Percentiles rank a stretch among this genome's conserved stretches.
Evolutionary conservation across 495 filamentous ascomycete genomes (phyloP).

Genomic region (Aspergillus homomorphus): DNA sequence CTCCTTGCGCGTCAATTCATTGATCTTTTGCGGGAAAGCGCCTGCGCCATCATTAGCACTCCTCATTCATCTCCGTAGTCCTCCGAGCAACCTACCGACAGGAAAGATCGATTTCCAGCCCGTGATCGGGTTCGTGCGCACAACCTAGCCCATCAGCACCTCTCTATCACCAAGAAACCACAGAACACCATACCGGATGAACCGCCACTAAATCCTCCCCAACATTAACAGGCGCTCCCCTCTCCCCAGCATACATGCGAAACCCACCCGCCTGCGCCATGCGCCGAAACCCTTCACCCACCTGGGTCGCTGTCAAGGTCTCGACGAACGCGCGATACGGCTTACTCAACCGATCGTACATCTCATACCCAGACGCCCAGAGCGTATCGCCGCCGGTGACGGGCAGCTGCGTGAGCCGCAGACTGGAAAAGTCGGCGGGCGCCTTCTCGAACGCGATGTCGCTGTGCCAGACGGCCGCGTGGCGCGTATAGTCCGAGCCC

Average conservation of each 20-base stretch:
- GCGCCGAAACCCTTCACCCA: conserved; percentile 18
- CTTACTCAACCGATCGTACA: conserved; percentile 66
- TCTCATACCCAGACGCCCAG: conserved; percentile 47
- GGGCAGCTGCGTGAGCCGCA: conserved; percentile 55
- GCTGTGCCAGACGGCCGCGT: conserved; percentile 51
- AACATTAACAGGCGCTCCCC: conserved; percentile 63
- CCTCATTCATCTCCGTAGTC: neutral
- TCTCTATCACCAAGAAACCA: neutral
- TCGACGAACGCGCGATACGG: conserved; percentile 64
- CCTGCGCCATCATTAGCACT: conserved; percentile 24
- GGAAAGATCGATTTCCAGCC: conserved; percentile 77
- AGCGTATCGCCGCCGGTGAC: conserved; percentile 64
- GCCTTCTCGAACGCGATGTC: conserved; percentile 63
- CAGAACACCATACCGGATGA: conserved; percentile 45
- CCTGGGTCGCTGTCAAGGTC: conserved; percentile 55
- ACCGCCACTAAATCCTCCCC: conserved; percentile 53
- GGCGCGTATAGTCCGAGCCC: conserved; percentile 13
- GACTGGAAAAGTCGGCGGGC: conserved; percentile 57
- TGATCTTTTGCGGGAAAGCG: conserved; percentile 21
- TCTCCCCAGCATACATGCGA: conserved; percentile 45
- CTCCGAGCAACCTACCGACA: conserved; percentile 30
- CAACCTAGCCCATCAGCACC: conserved; percentile 26
- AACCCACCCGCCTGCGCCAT: conserved; percentile 34
- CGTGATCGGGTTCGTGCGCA: conserved; percentile 73
- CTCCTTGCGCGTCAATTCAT: conserved; percentile 39